Conservation (phyloP, 371 early-diverging fungal genomes). For the Funneliformis caledonium region DNA sequence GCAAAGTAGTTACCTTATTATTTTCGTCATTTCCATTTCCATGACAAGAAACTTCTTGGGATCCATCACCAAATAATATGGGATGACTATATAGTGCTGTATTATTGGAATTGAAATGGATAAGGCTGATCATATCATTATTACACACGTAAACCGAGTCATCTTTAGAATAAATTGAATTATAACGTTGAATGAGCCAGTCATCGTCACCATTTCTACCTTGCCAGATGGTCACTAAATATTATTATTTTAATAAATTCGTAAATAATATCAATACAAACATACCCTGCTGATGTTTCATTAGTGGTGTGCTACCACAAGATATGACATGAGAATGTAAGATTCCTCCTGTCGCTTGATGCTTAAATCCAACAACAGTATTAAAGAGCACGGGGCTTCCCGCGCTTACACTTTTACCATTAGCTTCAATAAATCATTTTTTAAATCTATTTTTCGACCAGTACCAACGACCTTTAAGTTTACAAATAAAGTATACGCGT, state of each 20-base stretch:
- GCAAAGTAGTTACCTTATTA: neutral
- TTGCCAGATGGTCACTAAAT: neutral
- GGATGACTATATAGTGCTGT: constrained; percentile 6
- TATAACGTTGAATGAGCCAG: neutral
- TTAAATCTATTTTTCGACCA: neutral
- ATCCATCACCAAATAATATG: neutral
- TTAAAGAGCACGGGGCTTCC: neutral
- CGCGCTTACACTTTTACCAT: neutral
- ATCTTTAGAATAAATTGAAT: neutral
- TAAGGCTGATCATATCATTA: neutral
- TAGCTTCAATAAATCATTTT: constrained; percentile 17
- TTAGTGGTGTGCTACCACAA: neutral
- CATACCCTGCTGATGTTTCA: constrained; percentile 9
- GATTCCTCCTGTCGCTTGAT: neutral
- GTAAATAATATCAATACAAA: neutral
- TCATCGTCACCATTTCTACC: neutral
- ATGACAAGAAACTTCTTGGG: constrained; percentile 8
- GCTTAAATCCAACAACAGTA: constrained; percentile 19
- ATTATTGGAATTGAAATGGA: neutral
- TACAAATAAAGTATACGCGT: neutral
- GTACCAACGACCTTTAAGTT: neutral
- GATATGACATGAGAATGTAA: neutral
- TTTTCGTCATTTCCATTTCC: constrained; percentile 13
- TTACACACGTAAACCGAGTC: neutral
- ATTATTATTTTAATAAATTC: neutral